Evolutionary conservation across 768 basidiomycete species (phyloP).

Genomic region (Rhizopogon vinicolor): DNA sequence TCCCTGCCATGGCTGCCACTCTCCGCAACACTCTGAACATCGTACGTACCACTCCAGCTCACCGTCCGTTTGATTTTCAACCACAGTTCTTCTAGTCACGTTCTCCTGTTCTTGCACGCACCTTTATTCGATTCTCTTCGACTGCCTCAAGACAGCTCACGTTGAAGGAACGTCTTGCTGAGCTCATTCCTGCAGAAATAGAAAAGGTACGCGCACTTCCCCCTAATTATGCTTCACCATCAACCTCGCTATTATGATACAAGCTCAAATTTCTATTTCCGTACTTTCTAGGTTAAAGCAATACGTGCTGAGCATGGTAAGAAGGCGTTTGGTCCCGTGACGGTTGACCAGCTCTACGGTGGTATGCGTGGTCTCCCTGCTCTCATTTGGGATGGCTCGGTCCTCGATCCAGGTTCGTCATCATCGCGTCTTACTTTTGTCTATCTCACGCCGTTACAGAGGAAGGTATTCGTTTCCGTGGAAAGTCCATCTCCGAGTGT

Average conservation of each 20-base stretch:
- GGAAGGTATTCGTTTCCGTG: conserved; percentile 98
- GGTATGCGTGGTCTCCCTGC: conserved; percentile 90
- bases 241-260: background rate
- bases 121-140: conserved; percentile 60
- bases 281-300: conserved; percentile 65
- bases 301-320: conserved; percentile 84
- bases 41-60: conserved; percentile 29
- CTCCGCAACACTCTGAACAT: conserved; percentile 30
- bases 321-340: conserved; percentile 89
- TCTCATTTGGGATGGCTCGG: conserved; percentile 98
- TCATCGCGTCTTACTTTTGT: background rate
- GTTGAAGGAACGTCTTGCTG: conserved; percentile 88
- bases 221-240: background rate
- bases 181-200: conserved; percentile 85
- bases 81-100: conserved; percentile 38
- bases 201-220: conserved; percentile 27
- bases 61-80: conserved; percentile 22
- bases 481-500: conserved; percentile 90
- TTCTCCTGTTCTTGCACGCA: conserved; percentile 38
- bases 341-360: conserved; percentile 89
- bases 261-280: background rate
- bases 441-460: conserved; percentile 37
- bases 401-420: conserved; percentile 80
- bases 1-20: conserved; percentile 39
- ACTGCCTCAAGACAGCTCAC: conserved; percentile 62